phyloP scores from a whole-genome alignment of 2,329 filamentous ascomycete species.

The Phaeoacremonium minimum region DNA sequence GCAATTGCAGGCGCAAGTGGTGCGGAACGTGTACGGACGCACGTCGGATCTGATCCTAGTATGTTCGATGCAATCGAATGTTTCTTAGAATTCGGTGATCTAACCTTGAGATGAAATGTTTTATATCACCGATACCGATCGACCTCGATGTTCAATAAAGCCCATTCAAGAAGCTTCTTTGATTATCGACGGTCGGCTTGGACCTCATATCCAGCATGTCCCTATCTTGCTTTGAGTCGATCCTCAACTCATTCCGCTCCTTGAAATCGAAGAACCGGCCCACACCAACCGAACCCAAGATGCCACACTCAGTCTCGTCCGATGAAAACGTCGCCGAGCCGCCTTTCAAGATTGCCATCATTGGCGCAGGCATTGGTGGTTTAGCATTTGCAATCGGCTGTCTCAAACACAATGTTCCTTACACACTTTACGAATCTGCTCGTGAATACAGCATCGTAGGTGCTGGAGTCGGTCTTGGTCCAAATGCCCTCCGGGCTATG shows the following conservation, averaged over 20 bases:
- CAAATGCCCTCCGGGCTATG: conserved; percentile 33
- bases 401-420: conserved; percentile 18
- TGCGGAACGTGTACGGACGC: too few species aligned
- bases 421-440: conserved; percentile 21
- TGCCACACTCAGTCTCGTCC: background rate
- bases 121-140: too few species aligned
- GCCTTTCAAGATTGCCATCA: conserved; percentile 7
- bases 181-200: too few species aligned
- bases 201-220: too few species aligned
- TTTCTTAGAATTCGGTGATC: too few species aligned
- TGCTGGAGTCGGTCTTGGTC: conserved; percentile 30
- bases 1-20: too few species aligned
- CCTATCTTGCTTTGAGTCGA: background rate
- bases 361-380: conserved; percentile 8
- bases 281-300: background rate
- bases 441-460: conserved; percentile 17
- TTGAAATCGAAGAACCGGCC: background rate
- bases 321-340: background rate
- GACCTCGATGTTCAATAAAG: too few species aligned
- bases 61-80: too few species aligned
- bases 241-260: background rate
- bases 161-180: too few species aligned
- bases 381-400: conserved; percentile 4
- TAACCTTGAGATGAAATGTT: too few species aligned
- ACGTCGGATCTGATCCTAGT: too few species aligned